Evolutionary conservation across 148 eudicot genomes (phyloP).

Genomic region (Simmondsia chinensis): DNA sequence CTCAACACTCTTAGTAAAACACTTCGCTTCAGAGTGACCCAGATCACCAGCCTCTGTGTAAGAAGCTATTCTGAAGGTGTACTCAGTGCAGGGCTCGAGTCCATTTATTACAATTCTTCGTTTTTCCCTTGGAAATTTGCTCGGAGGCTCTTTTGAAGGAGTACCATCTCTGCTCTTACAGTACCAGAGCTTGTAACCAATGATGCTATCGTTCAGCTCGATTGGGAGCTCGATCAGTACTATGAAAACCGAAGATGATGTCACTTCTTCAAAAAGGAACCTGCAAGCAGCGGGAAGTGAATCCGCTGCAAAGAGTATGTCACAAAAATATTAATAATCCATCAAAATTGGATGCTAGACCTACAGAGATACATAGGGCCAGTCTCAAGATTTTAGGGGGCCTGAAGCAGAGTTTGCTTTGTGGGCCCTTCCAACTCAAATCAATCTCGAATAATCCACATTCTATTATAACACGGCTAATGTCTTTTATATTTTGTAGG

Average conservation of each 20-base stretch:
- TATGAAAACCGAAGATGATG: constrained; percentile 59
- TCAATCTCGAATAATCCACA: too few relatives aligned
- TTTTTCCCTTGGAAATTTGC: constrained; percentile 43
- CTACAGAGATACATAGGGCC: too few relatives aligned
- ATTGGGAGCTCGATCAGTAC: constrained; percentile 55
- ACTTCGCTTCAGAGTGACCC: constrained; percentile 86
- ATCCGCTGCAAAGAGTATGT: constrained; percentile 50
- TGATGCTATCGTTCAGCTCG: constrained; percentile 27
- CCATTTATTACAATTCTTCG: constrained; percentile 49
- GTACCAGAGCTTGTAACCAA: constrained; percentile 91
- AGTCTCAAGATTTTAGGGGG: too few relatives aligned
- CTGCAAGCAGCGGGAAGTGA: constrained; percentile 90
- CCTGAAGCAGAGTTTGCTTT: too few relatives aligned
- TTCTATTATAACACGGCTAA: too few relatives aligned
- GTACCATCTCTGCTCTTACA: constrained; percentile 42
- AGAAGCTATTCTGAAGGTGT: constrained; percentile 68
- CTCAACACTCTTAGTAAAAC: constrained; percentile 68
- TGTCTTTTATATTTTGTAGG: too few relatives aligned
- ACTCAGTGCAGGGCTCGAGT: constrained; percentile 81
- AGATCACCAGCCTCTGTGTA: constrained; percentile 64
- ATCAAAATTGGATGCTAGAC: background rate
- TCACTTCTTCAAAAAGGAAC: constrained; percentile 74
- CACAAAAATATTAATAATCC: constrained; percentile 5
- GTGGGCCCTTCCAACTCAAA: too few relatives aligned
- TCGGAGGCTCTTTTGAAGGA: constrained; percentile 51